phyloP scores from a whole-genome alignment of 768 basidiomycete genomes.

The Lentinula aciculospora region DNA sequence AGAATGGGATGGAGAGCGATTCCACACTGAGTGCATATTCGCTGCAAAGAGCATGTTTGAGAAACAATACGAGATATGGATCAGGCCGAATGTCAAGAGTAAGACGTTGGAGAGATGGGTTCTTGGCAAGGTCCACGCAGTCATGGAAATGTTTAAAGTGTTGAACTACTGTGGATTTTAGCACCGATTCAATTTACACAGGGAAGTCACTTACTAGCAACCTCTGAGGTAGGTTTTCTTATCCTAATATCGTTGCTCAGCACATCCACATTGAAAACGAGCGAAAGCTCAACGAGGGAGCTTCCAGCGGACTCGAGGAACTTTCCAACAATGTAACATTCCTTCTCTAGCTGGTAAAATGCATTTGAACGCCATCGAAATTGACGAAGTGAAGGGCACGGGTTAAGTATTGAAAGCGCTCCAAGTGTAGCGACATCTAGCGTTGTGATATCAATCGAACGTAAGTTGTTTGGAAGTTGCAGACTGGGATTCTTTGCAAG shows the following conservation, averaged over 20 bases:
- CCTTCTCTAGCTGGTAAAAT: constrained; percentile 1
- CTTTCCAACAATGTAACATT: not conserved
- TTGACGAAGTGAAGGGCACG: constrained; percentile 3
- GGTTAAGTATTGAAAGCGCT: not conserved
- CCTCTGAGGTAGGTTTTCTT: not conserved
- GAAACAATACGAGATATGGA: constrained; percentile 1
- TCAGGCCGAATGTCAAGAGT: constrained; percentile 3
- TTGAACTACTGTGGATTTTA: not conserved
- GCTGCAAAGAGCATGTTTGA: not conserved
- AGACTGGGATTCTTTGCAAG: not conserved
- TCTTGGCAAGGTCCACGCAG: not conserved
- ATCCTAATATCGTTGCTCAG: not conserved
- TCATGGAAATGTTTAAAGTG: constrained; percentile 3
- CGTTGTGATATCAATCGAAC: not conserved
- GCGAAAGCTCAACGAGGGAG: constrained; percentile 1
- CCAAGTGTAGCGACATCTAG: not conserved
- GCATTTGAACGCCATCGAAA: constrained; percentile 1
- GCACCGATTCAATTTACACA: not conserved
- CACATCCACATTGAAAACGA: not conserved
- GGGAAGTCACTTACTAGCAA: not conserved
- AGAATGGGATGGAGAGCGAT: not conserved
- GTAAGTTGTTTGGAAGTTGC: not conserved
- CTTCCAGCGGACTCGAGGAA: not conserved
- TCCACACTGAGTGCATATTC: not conserved
- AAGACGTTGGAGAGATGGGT: not conserved